Base-by-base conservation (phyloP, 306 rosid genomes). In the Begonia peltatifolia region DNA sequence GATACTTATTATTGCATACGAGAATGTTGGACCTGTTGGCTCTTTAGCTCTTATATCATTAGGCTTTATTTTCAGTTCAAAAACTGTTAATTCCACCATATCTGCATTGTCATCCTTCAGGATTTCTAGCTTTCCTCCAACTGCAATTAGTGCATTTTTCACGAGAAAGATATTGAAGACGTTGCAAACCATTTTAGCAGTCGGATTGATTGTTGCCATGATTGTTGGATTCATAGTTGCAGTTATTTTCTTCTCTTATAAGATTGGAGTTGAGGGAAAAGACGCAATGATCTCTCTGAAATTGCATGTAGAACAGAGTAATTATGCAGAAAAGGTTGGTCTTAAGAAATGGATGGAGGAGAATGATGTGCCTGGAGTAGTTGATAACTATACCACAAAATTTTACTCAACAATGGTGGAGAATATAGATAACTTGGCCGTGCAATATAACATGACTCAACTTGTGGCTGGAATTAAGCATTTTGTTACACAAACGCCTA, bases 341-440 rank as follows among this genome's bases (percentile, higher is more conserved):
- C 65, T 86, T 3, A 80, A 69, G 81, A 61, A 83, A 64, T 90
- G 99, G 99, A 83, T 90, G 93, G 95, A 86, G 12, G 99, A 90
- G 73, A 83, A 86, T 72, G 95, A 90, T 66, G 72, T 90, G 64
- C 75, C 95, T 49, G 94, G 92, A 50, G 73, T 76, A 79, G 79
- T 90, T 12, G 99, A 90, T 64, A 79, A 56, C 52, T 90, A 90
- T 67, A 73, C 86, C 17, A 68, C 95, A 1, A 69, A 83, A 67
- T 61, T 83, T 2, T 90, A 90, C 50, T 82, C 81, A 68, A 84
- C 99, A 6, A 86, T 86, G 47, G 80, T 70, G 9, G 88, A 80
- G 55, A 95, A 90, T 69, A 65, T 90, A 35, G 99, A 90, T 66
- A 81, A 84, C 35, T 77, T 86, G 76, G 99, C 93, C 25, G 58